A percentile compares a stretch with the other conserved stretches of the same genome.
phyloP scores from a whole-genome alignment of 2,329 filamentous ascomycete genomes.

The Colletotrichum spinosum region DNA sequence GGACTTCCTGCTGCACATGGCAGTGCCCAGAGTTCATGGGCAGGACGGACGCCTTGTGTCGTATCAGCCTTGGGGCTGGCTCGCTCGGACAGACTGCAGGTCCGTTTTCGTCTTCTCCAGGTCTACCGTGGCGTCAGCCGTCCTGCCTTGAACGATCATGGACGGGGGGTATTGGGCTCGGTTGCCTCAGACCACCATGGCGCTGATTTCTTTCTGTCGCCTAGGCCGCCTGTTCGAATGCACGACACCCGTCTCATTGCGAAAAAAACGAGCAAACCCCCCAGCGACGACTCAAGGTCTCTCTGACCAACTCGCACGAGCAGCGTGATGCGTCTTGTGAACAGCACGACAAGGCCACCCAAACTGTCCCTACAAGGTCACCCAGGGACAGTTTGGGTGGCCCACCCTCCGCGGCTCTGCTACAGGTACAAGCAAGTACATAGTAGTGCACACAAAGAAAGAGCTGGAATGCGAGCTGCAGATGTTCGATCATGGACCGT shows the following conservation, averaged over 20 bases:
- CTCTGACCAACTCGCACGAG: slow-evolving; percentile 21
- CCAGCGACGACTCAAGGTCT: neutral
- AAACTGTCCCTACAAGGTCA: neutral
- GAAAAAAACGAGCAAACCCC: too few species aligned
- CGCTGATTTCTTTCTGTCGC: slow-evolving; percentile 24
- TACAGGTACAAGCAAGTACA: slow-evolving; percentile 16
- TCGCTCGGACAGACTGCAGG: slow-evolving; percentile 18
- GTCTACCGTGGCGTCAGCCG: too few species aligned
- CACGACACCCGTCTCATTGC: neutral
- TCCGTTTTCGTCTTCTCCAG: neutral
- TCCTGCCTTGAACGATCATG: too few species aligned
- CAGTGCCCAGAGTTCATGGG: slow-evolving; percentile 3
- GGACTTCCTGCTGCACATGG: slow-evolving; percentile 31
- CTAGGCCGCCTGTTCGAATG: slow-evolving; percentile 28
- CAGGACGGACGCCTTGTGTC: slow-evolving; percentile 26
- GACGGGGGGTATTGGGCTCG: neutral
- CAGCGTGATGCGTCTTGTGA: slow-evolving; percentile 18
- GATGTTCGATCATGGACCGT: neutral
- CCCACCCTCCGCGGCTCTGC: slow-evolving; percentile 31
- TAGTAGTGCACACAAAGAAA: too few species aligned
- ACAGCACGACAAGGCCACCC: slow-evolving; percentile 1
- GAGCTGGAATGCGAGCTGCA: too few species aligned
- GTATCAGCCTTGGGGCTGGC: slow-evolving; percentile 34
- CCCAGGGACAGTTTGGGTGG: slow-evolving; percentile 8
- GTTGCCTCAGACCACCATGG: slow-evolving; percentile 9